phyloP scores from a whole-genome alignment of 2,329 filamentous ascomycete species.

The Colletotrichum cordylinicola region DNA sequence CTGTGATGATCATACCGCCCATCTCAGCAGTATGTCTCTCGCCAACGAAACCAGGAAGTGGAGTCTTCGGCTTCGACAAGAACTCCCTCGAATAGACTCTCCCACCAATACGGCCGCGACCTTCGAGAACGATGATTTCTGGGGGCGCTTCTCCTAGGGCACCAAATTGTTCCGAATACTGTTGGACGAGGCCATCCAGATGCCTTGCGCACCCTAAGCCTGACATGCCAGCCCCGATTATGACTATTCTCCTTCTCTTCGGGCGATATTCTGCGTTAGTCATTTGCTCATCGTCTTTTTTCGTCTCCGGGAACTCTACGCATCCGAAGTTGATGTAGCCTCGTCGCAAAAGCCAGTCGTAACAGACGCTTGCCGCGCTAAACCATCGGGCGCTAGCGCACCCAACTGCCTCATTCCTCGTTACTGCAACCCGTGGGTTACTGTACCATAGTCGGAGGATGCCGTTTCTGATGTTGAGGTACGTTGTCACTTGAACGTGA shows the following conservation, averaged over 20 bases:
- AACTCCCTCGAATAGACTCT: slow-evolving; percentile 86
- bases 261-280: slow-evolving; percentile 40
- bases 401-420: slow-evolving; percentile 84
- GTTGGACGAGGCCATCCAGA: slow-evolving; percentile 82
- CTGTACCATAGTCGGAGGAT: slow-evolving; percentile 89
- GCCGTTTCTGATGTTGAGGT: slow-evolving; percentile 94
- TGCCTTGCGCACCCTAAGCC: slow-evolving; percentile 92
- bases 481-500: slow-evolving; percentile 88
- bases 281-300: slow-evolving; percentile 40
- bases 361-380: slow-evolving; percentile 84
- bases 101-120: slow-evolving; percentile 84
- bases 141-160: slow-evolving; percentile 72
- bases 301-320: slow-evolving; percentile 66
- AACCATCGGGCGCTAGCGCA: slow-evolving; percentile 92
- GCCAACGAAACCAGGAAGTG: slow-evolving; percentile 58
- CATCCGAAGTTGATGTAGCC: slow-evolving; percentile 99
- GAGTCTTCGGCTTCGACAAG: slow-evolving; percentile 61
- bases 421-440: slow-evolving; percentile 84
- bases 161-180: slow-evolving; percentile 74
- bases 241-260: slow-evolving; percentile 70
- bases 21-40: slow-evolving; percentile 86
- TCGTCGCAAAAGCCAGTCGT: slow-evolving; percentile 88
- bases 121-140: slow-evolving; percentile 83
- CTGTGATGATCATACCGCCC: slow-evolving; percentile 97
- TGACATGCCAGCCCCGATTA: slow-evolving; percentile 94